These are phyloP conservation scores for Stagonosporopsis rhizophila DNA, from an alignment of 2,329 filamentous ascomycete species.

Conservation along the genomic window DNA sequence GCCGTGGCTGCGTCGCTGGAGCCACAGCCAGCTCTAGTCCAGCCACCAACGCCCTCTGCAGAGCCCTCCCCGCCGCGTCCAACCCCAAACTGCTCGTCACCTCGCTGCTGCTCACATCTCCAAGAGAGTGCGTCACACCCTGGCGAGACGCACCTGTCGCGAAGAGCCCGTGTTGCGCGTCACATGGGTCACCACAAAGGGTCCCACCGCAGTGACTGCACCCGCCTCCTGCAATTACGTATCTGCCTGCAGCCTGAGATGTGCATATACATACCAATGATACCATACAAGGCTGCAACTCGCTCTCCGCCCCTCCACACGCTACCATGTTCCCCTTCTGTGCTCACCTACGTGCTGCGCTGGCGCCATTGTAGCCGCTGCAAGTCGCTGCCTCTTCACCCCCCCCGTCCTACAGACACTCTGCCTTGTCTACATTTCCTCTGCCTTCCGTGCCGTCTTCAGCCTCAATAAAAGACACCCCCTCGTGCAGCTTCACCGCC, in stretches of 20 bases:
- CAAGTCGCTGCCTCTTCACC: conserved; percentile 14
- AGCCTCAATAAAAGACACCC: conserved; percentile 2
- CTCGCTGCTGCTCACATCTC: conserved; percentile 1
- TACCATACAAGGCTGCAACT: conserved; percentile 26
- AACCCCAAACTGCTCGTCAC: background rate
- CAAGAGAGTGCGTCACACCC: conserved; percentile 11
- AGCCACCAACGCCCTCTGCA: conserved; percentile 10
- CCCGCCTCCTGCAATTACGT: conserved; percentile 28
- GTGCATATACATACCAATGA: conserved; percentile 12
- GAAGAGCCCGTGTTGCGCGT: conserved; percentile 15
- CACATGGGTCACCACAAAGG: conserved; percentile 24
- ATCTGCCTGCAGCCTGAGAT: background rate
- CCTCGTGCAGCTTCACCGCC: conserved; percentile 35
- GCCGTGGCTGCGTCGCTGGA: conserved; percentile 17
- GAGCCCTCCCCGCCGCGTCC: background rate
- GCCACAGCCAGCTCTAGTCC: conserved; percentile 10
- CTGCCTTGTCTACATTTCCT: background rate
- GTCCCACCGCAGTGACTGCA: conserved; percentile 21
- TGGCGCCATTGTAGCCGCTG: conserved; percentile 27
- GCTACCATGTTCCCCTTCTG: conserved; percentile 8
- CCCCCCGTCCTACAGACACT: background rate
- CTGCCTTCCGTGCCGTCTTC: background rate
- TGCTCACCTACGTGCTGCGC: conserved; percentile 34
- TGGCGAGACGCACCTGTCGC: conserved; percentile 7
- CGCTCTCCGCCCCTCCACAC: conserved; percentile 23